A percentile compares a stretch with the other conserved stretches of the same genome.
Evolutionary conservation across 768 basidiomycete genomes (phyloP).

Genomic region (Naganishia vaughanmartiniae): DNA sequence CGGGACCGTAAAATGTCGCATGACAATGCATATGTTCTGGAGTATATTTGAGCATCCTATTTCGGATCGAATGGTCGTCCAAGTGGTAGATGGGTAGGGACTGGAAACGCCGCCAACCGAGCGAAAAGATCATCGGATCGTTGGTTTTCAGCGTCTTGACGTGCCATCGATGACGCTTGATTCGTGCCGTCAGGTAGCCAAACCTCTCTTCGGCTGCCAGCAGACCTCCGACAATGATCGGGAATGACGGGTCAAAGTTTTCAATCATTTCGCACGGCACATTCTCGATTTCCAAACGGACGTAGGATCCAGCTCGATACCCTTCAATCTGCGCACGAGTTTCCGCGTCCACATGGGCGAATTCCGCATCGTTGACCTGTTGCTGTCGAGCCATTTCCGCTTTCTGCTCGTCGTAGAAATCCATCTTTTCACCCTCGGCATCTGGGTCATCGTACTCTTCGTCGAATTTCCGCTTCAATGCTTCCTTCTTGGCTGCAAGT

Average conservation of each 20-base stretch:
- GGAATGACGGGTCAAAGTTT: slow-evolving; percentile 86
- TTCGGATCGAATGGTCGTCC: slow-evolving; percentile 95
- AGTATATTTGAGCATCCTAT: slow-evolving; percentile 99
- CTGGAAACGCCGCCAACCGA: slow-evolving; percentile 98
- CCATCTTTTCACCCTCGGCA: slow-evolving; percentile 59
- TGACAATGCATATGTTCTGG: slow-evolving; percentile 99
- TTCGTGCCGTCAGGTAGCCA: slow-evolving; percentile 87
- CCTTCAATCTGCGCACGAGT: slow-evolving; percentile 83
- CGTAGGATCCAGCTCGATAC: slow-evolving; percentile 81
- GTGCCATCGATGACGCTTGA: slow-evolving; percentile 96
- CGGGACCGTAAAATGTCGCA: slow-evolving; percentile 94
- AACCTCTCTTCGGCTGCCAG: slow-evolving; percentile 85
- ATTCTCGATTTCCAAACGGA: slow-evolving; percentile 78
- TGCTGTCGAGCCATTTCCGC: slow-evolving; percentile 84
- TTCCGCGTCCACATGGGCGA: slow-evolving; percentile 71
- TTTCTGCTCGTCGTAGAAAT: slow-evolving; percentile 89
- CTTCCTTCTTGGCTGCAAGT: slow-evolving; percentile 82
- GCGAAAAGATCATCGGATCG: slow-evolving; percentile 89
- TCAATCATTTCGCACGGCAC: slow-evolving; percentile 91
- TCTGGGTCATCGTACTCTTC: slow-evolving; percentile 85
- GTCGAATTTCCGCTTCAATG: slow-evolving; percentile 90
- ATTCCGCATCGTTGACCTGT: slow-evolving; percentile 78
- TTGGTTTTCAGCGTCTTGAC: slow-evolving; percentile 88
- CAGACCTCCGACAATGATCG: slow-evolving; percentile 87
- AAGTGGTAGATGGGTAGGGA: slow-evolving; percentile 90